These are phyloP conservation scores for Epichloe sp. DNA, from an alignment of 2,329 filamentous ascomycete genomes.

Conservation along the genomic window DNA sequence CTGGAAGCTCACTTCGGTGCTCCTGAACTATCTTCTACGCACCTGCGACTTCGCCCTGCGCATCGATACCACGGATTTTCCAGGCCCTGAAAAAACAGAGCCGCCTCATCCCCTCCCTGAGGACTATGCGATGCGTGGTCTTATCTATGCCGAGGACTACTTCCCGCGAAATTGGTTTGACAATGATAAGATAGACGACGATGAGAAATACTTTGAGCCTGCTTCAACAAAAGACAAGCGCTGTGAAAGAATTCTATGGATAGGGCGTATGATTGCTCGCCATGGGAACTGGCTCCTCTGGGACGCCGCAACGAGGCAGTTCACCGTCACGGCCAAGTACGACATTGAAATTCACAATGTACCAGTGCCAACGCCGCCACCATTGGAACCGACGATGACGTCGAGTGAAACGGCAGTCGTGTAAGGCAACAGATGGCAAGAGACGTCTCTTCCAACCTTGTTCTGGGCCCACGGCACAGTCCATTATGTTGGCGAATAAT, in stretches of 20 bases:
- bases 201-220: constrained; percentile 51
- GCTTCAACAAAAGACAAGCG: constrained; percentile 44
- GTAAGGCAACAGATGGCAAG: neutral
- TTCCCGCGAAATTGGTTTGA: constrained; percentile 47
- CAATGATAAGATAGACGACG: constrained; percentile 48
- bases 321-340: constrained; percentile 13
- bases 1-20: constrained; percentile 35
- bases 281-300: constrained; percentile 30
- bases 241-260: constrained; percentile 44
- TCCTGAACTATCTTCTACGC: constrained; percentile 24
- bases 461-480: too few relatives aligned
- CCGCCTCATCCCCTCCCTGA: constrained; percentile 48
- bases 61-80: constrained; percentile 33
- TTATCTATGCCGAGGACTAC: constrained; percentile 46
- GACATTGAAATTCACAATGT: neutral
- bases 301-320: constrained; percentile 22
- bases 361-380: neutral
- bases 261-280: constrained; percentile 36
- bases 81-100: constrained; percentile 26
- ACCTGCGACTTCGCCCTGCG: constrained; percentile 17
- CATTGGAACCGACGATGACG: neutral
- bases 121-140: constrained; percentile 52
- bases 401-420: neutral
- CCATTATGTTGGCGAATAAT: neutral
- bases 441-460: neutral